Percentiles rank a stretch among this genome's conserved stretches.
Evolutionary conservation across 164 flowering plant species (phyloP).

Genomic region (Protea cynaroides): DNA sequence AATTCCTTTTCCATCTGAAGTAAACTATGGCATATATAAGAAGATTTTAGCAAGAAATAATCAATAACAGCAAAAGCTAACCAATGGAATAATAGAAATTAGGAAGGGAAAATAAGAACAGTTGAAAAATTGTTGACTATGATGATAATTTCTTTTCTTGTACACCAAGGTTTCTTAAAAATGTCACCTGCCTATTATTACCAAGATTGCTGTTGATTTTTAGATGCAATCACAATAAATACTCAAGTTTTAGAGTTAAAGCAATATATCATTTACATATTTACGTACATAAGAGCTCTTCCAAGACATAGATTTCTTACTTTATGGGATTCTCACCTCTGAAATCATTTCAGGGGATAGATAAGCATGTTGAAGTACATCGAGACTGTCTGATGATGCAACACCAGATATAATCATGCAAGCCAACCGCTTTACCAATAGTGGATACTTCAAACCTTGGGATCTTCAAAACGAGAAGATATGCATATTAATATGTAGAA

Average conservation of each 20-base stretch:
- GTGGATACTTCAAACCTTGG: constrained; percentile 76
- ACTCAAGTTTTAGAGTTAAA: background rate
- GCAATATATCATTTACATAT: background rate
- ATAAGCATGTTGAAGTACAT: constrained; percentile 77
- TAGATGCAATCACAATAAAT: background rate
- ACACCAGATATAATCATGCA: constrained; percentile 80
- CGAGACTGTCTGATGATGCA: constrained; percentile 47
- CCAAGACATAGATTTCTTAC: background rate
- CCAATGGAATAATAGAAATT: background rate
- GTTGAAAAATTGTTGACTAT: no score
- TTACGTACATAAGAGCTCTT: background rate
- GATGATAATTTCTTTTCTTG: no score
- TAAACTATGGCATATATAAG: constrained; percentile 4
- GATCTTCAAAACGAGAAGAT: constrained; percentile 29
- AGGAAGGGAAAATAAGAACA: no score
- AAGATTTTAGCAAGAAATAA: background rate
- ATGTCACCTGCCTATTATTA: no score
- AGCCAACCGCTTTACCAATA: constrained; percentile 80
- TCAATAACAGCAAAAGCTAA: background rate
- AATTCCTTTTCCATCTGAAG: constrained; percentile 71
- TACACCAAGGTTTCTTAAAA: no score
- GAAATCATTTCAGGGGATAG: constrained; percentile 45
- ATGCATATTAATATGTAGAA: background rate
- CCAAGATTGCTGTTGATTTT: no score
- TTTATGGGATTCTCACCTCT: constrained; percentile 33